Conservation (phyloP, 805 yeast genomes). For the Metschnikowia chrysomelidarum region DNA sequence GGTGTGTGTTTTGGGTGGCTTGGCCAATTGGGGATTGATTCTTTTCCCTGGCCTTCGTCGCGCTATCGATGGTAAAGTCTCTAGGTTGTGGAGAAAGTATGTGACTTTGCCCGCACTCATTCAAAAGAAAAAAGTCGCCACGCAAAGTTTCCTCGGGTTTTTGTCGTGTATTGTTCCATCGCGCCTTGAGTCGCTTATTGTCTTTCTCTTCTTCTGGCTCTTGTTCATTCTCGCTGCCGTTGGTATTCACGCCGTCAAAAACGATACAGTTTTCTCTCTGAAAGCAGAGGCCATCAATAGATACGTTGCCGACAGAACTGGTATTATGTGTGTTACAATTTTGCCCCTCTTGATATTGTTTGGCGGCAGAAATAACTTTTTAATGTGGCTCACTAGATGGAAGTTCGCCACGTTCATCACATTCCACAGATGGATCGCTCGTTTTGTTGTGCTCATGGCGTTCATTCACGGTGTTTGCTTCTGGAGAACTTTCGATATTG, state of each 20-base stretch:
- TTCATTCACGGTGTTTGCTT: slow-evolving; percentile 15
- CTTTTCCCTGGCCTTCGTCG: slow-evolving; percentile 38
- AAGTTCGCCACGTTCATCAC: slow-evolving; percentile 16
- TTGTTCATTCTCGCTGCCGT: slow-evolving; percentile 15
- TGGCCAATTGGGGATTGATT: slow-evolving; percentile 40
- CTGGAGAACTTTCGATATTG: slow-evolving; percentile 5
- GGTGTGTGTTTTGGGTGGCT: slow-evolving; percentile 40
- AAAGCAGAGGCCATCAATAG: slow-evolving; percentile 8
- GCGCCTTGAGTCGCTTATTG: slow-evolving; percentile 23
- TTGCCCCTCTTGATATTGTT: slow-evolving; percentile 17
- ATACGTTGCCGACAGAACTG: slow-evolving; percentile 18
- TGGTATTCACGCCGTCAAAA: slow-evolving; percentile 8
- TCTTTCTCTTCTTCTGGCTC: slow-evolving; percentile 21
- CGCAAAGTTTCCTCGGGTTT: slow-evolving; percentile 10
- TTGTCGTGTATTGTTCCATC: slow-evolving; percentile 32
- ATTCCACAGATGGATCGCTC: slow-evolving; percentile 18
- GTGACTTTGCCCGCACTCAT: slow-evolving; percentile 30
- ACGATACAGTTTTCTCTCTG: slow-evolving; percentile 9
- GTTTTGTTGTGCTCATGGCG: slow-evolving; percentile 15
- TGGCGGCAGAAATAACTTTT: slow-evolving; percentile 21
- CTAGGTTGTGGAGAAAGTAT: slow-evolving; percentile 26
- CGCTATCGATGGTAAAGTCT: slow-evolving; percentile 27
- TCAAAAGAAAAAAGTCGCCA: slow-evolving; percentile 13
- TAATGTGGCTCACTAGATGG: slow-evolving; percentile 19
- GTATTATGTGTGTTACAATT: slow-evolving; percentile 10